Evolutionary conservation across 352 stramenopile genomes (phyloP).

Genomic region (Globisporangium mamillatum): DNA sequence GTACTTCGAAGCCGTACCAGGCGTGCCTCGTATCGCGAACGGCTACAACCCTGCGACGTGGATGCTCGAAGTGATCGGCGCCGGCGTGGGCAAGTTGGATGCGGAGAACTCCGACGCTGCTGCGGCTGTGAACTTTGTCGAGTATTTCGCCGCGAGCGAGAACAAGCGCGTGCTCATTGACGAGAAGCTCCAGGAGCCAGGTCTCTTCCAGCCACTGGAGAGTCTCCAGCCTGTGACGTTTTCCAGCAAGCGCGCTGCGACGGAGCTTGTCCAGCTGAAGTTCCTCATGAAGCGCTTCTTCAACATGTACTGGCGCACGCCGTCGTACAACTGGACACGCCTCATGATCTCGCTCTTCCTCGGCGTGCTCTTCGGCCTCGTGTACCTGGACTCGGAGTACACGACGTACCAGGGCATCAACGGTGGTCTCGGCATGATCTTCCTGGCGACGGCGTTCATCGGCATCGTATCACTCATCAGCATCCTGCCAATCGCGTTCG

Average conservation of each 20-base stretch:
- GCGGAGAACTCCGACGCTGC: conserved; percentile 5
- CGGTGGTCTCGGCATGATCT: conserved; percentile 65
- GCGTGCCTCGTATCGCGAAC: conserved; percentile 43
- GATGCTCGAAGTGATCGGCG: conserved; percentile 70
- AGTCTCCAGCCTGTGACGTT: conserved; percentile 14
- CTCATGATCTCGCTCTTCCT: conserved; percentile 72
- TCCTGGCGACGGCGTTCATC: conserved; percentile 71
- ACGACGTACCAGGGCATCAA: conserved; percentile 37
- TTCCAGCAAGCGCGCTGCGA: conserved; percentile 43
- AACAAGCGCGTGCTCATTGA: conserved; percentile 10
- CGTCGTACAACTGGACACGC: conserved; percentile 86
- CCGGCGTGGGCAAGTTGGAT: conserved; percentile 7
- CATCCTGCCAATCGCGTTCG: conserved; percentile 65
- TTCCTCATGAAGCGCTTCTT: conserved; percentile 52
- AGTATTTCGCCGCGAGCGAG: conserved; percentile 2
- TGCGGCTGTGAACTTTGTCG: conserved; percentile 2
- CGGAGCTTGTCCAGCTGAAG: conserved; percentile 31
- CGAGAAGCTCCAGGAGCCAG: conserved; percentile 3
- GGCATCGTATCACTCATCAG: conserved; percentile 68
- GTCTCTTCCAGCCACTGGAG: conserved; percentile 2
- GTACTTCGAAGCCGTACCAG: conserved; percentile 72
- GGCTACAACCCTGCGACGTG: conserved; percentile 73
- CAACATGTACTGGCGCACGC: conserved; percentile 67
- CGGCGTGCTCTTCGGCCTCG: conserved; percentile 67
- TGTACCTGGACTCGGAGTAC: conserved; percentile 36